Conservation (phyloP, 441 rosid genomes). For the Pelargonium cotyledonis region DNA sequence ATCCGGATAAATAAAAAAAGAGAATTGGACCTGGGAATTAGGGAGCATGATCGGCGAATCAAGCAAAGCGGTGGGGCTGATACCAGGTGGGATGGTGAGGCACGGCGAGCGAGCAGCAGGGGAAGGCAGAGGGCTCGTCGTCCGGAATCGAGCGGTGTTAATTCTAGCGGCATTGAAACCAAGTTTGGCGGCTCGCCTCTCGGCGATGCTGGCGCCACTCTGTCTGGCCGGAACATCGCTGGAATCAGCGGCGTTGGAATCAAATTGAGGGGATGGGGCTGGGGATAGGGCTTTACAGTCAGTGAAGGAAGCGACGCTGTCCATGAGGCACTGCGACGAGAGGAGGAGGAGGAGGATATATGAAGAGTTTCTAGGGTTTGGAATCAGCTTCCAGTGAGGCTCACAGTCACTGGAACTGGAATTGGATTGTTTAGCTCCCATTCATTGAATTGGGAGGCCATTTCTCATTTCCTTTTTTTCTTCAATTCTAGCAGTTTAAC, state of each 20-base stretch:
- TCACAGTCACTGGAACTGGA: no score
- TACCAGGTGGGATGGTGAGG: constrained; percentile 48
- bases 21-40: constrained; percentile 39
- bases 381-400: no score
- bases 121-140: constrained; percentile 21
- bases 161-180: constrained; percentile 50
- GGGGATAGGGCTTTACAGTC: constrained; percentile 4
- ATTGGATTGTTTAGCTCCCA: no score
- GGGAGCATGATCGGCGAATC: constrained; percentile 53
- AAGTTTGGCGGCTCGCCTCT: constrained; percentile 50
- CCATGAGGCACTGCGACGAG: background rate
- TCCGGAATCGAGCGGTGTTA: constrained; percentile 31
- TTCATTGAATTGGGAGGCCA: no score
- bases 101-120: constrained; percentile 26
- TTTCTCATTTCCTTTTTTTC: no score
- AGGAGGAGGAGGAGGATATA: no score
- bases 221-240: background rate
- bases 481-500: no score
- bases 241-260: background rate
- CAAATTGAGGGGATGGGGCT: background rate
- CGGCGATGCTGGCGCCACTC: constrained; percentile 42
- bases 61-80: constrained; percentile 56
- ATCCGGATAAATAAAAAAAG: background rate
- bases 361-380: no score
- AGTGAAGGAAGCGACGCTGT: background rate